These are phyloP conservation scores for Dryas drummondii DNA, from an alignment of 306 rosid genomes.

Conservation along the genomic window DNA sequence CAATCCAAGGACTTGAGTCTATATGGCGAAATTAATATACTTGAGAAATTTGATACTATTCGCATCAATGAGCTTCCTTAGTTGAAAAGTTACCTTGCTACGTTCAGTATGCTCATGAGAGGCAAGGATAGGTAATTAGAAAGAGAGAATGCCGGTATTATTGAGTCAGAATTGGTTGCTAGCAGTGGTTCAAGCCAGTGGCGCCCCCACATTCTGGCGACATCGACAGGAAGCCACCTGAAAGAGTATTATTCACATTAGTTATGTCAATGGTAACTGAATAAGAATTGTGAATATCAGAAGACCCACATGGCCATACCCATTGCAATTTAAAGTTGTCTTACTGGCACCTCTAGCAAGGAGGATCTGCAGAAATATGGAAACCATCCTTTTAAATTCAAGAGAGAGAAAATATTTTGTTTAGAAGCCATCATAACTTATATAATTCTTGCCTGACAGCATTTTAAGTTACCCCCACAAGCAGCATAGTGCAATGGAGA, in stretches of 20 bases:
- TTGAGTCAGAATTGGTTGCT: slow-evolving; percentile 64
- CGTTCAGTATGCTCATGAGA: slow-evolving; percentile 78
- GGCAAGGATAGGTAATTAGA: slow-evolving; percentile 85
- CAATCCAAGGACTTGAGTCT: slow-evolving; percentile 17
- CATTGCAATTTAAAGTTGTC: slow-evolving; percentile 83
- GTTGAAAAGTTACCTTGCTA: slow-evolving; percentile 70
- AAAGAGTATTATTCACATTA: slow-evolving; percentile 17
- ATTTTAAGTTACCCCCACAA: slow-evolving; percentile 93
- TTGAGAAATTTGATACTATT: not conserved
- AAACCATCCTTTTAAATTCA: slow-evolving; percentile 25
- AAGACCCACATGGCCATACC: slow-evolving; percentile 41
- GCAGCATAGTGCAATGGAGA: slow-evolving; percentile 98
- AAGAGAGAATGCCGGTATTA: slow-evolving; percentile 54
- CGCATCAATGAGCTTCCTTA: slow-evolving; percentile 11
- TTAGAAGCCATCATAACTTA: slow-evolving; percentile 12
- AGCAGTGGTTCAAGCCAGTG: slow-evolving; percentile 89
- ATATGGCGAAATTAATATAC: not conserved
- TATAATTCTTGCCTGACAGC: slow-evolving; percentile 81
- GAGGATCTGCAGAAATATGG: slow-evolving; percentile 59
- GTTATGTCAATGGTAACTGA: slow-evolving; percentile 19
- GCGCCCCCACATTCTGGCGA: slow-evolving; percentile 98
- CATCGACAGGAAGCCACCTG: slow-evolving; percentile 96
- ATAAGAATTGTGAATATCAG: not conserved
- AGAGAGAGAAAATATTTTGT: slow-evolving; percentile 13
- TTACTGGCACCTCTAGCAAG: slow-evolving; percentile 81